A percentile compares a stretch with the other conserved stretches of the same genome.
phyloP scores from a whole-genome alignment of 768 basidiomycete genomes.

The Suillus plorans region DNA sequence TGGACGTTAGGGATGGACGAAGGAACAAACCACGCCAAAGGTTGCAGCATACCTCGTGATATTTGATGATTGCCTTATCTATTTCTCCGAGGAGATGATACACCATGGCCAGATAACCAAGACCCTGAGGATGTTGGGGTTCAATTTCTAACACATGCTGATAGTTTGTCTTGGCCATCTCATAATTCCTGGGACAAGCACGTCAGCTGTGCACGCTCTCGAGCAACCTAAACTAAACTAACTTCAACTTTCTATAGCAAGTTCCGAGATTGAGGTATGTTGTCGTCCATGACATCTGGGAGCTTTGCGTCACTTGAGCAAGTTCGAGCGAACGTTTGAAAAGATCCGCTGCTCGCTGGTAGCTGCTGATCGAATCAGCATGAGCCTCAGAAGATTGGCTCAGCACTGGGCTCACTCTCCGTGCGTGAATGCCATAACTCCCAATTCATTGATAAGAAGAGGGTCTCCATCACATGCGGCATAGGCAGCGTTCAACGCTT shows the following conservation, averaged over 20 bases:
- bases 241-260: conserved; percentile 80
- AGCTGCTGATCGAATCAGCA: conserved; percentile 45
- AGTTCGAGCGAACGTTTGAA: conserved; percentile 79
- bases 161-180: conserved; percentile 74
- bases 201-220: neutral
- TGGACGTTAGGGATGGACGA: conserved; percentile 9
- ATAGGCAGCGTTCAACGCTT: conserved; percentile 82
- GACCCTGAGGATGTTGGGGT: conserved; percentile 76
- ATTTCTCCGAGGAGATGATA: conserved; percentile 71
- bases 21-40: neutral
- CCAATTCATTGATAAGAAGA: conserved; percentile 86
- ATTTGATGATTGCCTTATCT: conserved; percentile 83
- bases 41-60: conserved; percentile 74
- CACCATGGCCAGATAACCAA: conserved; percentile 89
- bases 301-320: conserved; percentile 82
- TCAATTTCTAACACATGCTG: conserved; percentile 83
- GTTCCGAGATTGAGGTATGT: conserved; percentile 95
- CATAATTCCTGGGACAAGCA: conserved; percentile 38
- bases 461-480: conserved; percentile 87
- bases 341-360: conserved; percentile 62
- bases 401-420: conserved; percentile 57
- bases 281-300: conserved; percentile 81
- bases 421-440: conserved; percentile 88
- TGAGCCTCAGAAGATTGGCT: neutral
- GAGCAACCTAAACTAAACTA: conserved; percentile 32